phyloP scores from a whole-genome alignment of 1,139 yeast species.

The Blastobotrys petasosporus region DNA sequence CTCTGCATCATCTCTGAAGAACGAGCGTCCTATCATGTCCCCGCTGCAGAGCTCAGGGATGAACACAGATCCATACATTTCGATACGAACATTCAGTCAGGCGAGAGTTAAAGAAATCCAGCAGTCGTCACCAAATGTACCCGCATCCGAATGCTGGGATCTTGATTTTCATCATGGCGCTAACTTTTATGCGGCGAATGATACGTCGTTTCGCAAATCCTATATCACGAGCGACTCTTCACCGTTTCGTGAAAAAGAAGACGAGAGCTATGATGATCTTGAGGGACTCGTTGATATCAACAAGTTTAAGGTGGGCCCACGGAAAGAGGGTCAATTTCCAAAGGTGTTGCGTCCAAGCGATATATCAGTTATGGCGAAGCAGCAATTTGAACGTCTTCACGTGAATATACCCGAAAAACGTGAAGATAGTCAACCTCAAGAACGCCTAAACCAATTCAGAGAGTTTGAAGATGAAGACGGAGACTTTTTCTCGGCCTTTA shows the following conservation, averaged over 20 bases:
- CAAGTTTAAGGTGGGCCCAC: constrained; percentile 14
- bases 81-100: no score
- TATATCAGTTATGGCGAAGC: not conserved
- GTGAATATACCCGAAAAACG: no score
- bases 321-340: constrained; percentile 1
- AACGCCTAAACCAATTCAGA: constrained; percentile 4
- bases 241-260: constrained; percentile 20
- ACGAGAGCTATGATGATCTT: constrained; percentile 27
- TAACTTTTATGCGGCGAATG: no score
- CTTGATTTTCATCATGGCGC: no score
- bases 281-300: constrained; percentile 26
- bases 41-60: not conserved
- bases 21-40: not conserved
- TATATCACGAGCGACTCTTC: constrained; percentile 16
- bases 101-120: not conserved
- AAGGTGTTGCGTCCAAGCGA: no score
- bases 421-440: no score
- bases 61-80: not conserved
- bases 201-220: not conserved
- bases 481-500: constrained; percentile 21
- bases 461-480: constrained; percentile 24
- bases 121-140: no score
- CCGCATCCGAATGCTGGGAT: no score
- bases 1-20: not conserved
- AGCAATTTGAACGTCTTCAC: constrained; percentile 1